Percentiles rank a stretch among this genome's conserved stretches.
These are phyloP conservation scores for Metschnikowia shivogae DNA, from an alignment of 805 yeast species.

Conservation along the genomic window DNA sequence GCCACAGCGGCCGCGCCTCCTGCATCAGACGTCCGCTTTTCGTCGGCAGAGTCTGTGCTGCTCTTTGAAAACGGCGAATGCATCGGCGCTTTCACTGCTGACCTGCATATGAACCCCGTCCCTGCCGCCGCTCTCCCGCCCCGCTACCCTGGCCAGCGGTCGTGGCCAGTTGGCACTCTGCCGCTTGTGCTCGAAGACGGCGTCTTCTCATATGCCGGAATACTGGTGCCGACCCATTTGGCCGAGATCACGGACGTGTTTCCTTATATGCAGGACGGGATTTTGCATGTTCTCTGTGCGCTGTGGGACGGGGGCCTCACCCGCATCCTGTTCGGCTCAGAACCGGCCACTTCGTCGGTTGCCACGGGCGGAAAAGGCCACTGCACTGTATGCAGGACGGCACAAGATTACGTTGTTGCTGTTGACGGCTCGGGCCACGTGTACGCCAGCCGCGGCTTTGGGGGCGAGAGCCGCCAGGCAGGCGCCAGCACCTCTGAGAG, in stretches of 20 bases:
- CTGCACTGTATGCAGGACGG: slow-evolving; percentile 1
- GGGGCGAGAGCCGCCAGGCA: background rate
- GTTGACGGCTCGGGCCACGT: background rate
- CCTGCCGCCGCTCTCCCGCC: background rate
- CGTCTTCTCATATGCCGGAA: background rate
- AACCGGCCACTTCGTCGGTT: background rate
- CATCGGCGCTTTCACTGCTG: background rate
- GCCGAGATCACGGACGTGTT: slow-evolving; percentile 6
- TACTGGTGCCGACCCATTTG: background rate
- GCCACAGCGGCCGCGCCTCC: background rate
- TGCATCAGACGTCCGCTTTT: background rate
- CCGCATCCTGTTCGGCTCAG: slow-evolving; percentile 1
- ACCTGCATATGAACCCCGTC: background rate
- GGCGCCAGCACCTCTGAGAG: background rate
- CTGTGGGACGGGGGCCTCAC: slow-evolving; percentile 14
- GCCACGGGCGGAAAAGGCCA: background rate
- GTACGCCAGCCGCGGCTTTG: background rate
- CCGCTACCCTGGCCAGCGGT: background rate
- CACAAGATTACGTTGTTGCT: background rate
- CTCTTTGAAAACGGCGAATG: background rate
- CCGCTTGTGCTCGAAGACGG: background rate
- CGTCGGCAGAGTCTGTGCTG: background rate
- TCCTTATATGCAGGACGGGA: background rate
- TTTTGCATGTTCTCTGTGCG: slow-evolving; percentile 1
- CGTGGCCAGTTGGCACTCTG: background rate